Base-by-base conservation (phyloP, 2,329 filamentous ascomycete genomes). In the Metarhizium rileyi region DNA sequence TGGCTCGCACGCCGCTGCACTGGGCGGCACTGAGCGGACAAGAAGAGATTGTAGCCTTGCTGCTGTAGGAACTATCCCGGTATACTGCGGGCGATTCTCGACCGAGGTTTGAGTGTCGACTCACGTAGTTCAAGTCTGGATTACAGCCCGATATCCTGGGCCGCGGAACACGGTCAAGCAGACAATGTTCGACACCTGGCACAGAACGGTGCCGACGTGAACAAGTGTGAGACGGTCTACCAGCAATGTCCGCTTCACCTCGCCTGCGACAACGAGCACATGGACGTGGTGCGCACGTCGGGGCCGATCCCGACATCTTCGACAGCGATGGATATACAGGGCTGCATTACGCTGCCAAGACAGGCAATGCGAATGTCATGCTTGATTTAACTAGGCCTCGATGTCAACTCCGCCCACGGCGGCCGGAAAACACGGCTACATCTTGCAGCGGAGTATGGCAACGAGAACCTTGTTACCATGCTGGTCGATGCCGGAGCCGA, bases 1-100 rank as follows among this genome's bases (percentile, higher is more conserved):
- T 35, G 20, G 30, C 30, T 3, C 46, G 40, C 5, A 52, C 52
- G 5, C 50, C 53, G 6, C 9, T 55, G 2, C 22, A 49, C 16
- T 54, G 50, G 50, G 46, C 52, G 3, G 38, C 38, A 4, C 35
- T 18, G 27, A 33, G 43, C n/a, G 48, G 48, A 3, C 35, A 43
- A 20, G 18, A 27, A 3, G 12, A 30, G 3, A 23, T 9, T 20
- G 30, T 44, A 14, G 3, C 2, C 10, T 20, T 14, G n/a, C 41
- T 49, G 2, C 14, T 38, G n/a, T 9, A 36, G 33, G n/a, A 36
- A 36, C 33, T 16, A 36, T 36, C 12, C 9, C 14, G 14, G 33
- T 6, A 36, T 36, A 6, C 10, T 36, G n/a, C 33, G n/a, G 6
- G 33, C 33, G 6, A 10, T 36, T 7, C 33, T 36, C 6, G 33